Base-by-base conservation (phyloP, 805 yeast genomes). In the Naumovozyma castellii region DNA sequence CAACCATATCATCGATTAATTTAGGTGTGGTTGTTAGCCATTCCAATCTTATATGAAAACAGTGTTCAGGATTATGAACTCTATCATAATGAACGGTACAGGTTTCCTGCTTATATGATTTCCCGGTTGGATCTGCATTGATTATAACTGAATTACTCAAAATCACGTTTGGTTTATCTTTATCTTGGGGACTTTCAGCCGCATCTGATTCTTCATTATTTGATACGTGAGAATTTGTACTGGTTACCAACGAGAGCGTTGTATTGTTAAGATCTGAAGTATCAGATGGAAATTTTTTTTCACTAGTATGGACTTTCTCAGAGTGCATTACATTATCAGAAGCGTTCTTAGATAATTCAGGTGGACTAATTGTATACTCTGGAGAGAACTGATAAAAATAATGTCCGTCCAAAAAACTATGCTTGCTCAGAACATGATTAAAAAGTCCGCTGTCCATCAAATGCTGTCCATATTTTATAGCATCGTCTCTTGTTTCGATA, bases 1-100 rank as follows among this genome's bases (percentile, higher is more conserved):
- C 76, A 33, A 87, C 69, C 10, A 83, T 67, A 47, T 87, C 94
- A 43, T 87, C 96, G 37, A 85, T 76, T 25, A 84, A 65, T 54
- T 83, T 84, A 2, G 94, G 82, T 0, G 97, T 86, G 0, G 95
- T 78, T 44, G 83, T 85, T 25, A 90, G 64, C 99, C 99, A 92
- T 56, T 92, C 97, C 12, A 90, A 59, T 35, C 95, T 68, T 25
- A 92, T 72, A 54, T 90, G 97, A 65, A 80, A 92, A 55, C 97
- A 88, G 52, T 88, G 95, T 48, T 84, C 90, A 0, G 97, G 96
- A 54, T 88, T 90, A 57, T 87, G 96, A 3, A 88, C 88, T 34
- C 80, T 72, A 56, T 92, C 99, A 53, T 85, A 84, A 61, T 90
- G 97, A 1, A 92, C 86, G 4, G 78, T 76, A 34, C 87, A 68